These are phyloP conservation scores for Amorphotheca resinae DNA, from an alignment of 495 filamentous ascomycete genomes.

Conservation along the genomic window DNA sequence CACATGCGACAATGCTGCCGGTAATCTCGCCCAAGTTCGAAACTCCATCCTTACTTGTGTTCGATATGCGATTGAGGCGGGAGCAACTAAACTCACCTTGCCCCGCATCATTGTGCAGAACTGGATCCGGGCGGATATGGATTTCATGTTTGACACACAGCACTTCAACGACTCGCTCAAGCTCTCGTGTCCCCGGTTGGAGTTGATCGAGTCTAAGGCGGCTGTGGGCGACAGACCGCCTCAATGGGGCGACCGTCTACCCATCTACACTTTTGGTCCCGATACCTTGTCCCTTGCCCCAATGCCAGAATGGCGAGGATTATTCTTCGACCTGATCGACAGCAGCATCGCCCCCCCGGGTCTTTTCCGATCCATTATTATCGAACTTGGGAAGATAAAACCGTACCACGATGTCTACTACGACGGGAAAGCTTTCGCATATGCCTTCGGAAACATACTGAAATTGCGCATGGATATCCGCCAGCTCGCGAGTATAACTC, in stretches of 20 bases:
- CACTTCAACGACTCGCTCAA: slow-evolving; percentile 13
- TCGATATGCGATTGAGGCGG: slow-evolving; percentile 20
- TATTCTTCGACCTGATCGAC: slow-evolving; percentile 9
- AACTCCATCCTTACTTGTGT: slow-evolving; percentile 21
- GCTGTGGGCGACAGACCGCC: no score
- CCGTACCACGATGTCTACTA: slow-evolving; percentile 13
- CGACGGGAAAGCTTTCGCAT: slow-evolving; percentile 11
- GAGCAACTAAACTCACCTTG: slow-evolving; percentile 13
- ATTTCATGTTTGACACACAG: slow-evolving; percentile 16
- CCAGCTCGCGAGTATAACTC: slow-evolving; percentile 9
- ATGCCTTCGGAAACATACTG: slow-evolving; percentile 16
- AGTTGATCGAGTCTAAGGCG: no score
- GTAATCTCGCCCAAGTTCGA: slow-evolving; percentile 14
- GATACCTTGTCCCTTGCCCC: slow-evolving; percentile 8
- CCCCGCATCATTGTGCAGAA: slow-evolving; percentile 15
- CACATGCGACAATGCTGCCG: slow-evolving; percentile 17
- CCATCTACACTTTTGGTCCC: slow-evolving; percentile 6
- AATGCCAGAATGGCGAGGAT: slow-evolving; percentile 5
- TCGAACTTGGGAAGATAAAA: slow-evolving; percentile 13
- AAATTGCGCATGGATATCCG: slow-evolving; percentile 16
- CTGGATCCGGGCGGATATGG: slow-evolving; percentile 3
- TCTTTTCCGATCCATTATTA: slow-evolving; percentile 7
- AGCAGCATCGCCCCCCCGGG: slow-evolving; percentile 7
- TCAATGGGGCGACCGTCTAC: slow-evolving; percentile 1
- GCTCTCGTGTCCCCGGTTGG: slow-evolving; percentile 9